phyloP scores from a whole-genome alignment of 202 grass and related monocot genomes.

The Schoenoplectus triqueter region DNA sequence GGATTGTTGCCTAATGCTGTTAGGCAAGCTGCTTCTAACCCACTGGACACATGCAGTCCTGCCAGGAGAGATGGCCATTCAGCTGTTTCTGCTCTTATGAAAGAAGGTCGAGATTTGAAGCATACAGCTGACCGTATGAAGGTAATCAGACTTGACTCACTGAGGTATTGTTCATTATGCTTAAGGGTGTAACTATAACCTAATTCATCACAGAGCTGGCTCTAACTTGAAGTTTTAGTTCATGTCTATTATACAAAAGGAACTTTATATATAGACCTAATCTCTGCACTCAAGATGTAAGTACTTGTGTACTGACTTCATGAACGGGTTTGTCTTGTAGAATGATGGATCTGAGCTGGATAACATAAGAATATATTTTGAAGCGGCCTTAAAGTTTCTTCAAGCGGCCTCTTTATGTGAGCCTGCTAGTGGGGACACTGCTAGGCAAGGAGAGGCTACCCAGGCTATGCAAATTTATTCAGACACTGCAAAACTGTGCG shows the following conservation, averaged over 20 bases:
- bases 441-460: slow-evolving; percentile 71
- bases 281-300: background rate
- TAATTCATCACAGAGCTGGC: slow-evolving; percentile 21
- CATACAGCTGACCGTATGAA: slow-evolving; percentile 96
- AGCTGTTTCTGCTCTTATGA: slow-evolving; percentile 57
- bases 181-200: background rate
- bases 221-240: slow-evolving; percentile 36
- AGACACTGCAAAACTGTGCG: slow-evolving; percentile 96
- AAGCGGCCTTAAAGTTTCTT: slow-evolving; percentile 95
- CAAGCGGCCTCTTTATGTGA: slow-evolving; percentile 83
- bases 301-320: background rate
- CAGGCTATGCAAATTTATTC: slow-evolving; percentile 86
- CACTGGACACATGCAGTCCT: slow-evolving; percentile 64
- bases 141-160: slow-evolving; percentile 45
- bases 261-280: background rate
- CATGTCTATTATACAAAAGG: slow-evolving; percentile 19
- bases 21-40: slow-evolving; percentile 59
- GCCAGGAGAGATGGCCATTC: slow-evolving; percentile 67
- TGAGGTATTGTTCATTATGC: background rate
- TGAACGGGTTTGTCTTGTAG: slow-evolving; percentile 42
- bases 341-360: slow-evolving; percentile 78
- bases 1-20: slow-evolving; percentile 52
- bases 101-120: slow-evolving; percentile 90
- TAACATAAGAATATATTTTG: slow-evolving; percentile 86
- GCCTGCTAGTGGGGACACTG: slow-evolving; percentile 68